A percentile compares a stretch with the other conserved stretches of the same genome.
These are phyloP conservation scores for Trichoderma koningiopsis DNA, from an alignment of 2,329 filamentous ascomycete species.

Conservation along the genomic window DNA sequence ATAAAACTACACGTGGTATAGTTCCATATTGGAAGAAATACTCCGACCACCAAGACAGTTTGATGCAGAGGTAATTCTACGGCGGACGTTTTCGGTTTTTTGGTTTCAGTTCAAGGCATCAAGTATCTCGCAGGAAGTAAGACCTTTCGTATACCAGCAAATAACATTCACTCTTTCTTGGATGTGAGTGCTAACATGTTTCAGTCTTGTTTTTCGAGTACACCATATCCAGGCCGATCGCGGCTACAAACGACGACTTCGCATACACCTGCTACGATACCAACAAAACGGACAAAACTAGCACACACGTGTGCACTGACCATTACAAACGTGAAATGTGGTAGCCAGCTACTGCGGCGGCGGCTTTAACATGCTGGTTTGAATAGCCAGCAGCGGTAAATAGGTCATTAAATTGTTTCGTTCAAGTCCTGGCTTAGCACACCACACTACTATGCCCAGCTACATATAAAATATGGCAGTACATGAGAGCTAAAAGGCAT, in stretches of 20 bases:
- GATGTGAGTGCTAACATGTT: not conserved
- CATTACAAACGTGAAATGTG: not conserved
- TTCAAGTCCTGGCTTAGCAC: not conserved
- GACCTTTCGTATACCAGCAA: conserved; percentile 10
- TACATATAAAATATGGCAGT: not conserved
- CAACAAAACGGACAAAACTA: not conserved
- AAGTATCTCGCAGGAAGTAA: conserved; percentile 1
- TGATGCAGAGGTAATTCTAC: not conserved
- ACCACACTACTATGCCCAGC: not conserved
- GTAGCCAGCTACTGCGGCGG: not conserved
- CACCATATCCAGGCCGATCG: not conserved
- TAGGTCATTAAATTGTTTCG: not conserved
- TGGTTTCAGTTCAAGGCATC: not conserved
- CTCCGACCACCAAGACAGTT: not conserved
- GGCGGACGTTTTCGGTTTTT: not conserved
- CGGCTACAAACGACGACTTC: not conserved
- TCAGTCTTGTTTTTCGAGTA: not conserved
- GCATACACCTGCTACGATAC: not conserved
- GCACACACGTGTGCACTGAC: not conserved
- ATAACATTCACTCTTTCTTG: not conserved
- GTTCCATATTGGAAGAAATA: not conserved
- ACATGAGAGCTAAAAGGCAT: not conserved
- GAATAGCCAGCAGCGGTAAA: not conserved
- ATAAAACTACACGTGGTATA: not conserved
- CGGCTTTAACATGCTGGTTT: not conserved